Base-by-base conservation (phyloP, 495 filamentous ascomycete species). In the Staphylotrichum longicolle region DNA sequence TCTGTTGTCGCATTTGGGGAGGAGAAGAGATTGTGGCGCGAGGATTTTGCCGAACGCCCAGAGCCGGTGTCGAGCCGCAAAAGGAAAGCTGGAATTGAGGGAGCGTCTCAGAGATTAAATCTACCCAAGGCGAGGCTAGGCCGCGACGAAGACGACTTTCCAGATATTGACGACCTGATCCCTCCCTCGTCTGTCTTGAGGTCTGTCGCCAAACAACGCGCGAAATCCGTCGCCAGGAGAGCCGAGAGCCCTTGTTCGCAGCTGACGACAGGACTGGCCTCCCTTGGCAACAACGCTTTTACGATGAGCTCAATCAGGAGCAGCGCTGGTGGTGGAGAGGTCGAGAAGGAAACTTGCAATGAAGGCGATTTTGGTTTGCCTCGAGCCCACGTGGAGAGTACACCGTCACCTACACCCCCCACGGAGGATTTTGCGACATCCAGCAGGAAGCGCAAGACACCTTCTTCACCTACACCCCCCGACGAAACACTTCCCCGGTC, bases 21-120 rank as follows among this genome's bases (percentile, higher is more conserved):
- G 14, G 73, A 84, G 39, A 76, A 72, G 42, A 70, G 69, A 40
- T 40, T 89, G 62, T 90, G 86, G 88, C 75, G 73, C 14, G 86
- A 88, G 64, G 84, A 85, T 35, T 77, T 75, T 65, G 72, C 73
- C 40, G 54, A 57, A n/a, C 68, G 74, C 14, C 61, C 74, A 4
- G 68, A 68, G 49, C 74, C 73, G 7, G 32, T 63, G 14, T 62
- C 80, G 4, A 85, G 78, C 66, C 81, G 81, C 61, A 78, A 82
- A 10, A 86, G 84, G 72, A 93, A 92, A 73, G 73, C 30, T 15
- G 55, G 41, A 30, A 34, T 40, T 15, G 53, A 58, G 2, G 32
- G 51, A 7, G 15, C 53, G 5, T 2, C 54, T 2, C 63, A 47
- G 20, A n/a, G 14, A 11, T 40, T 89, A 63, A 83, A 87, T 44